Evolutionary conservation across 805 yeast species (phyloP), one percentile per base, ranked within the genome.

Genomic region (Pichia ethanolica): DNA sequence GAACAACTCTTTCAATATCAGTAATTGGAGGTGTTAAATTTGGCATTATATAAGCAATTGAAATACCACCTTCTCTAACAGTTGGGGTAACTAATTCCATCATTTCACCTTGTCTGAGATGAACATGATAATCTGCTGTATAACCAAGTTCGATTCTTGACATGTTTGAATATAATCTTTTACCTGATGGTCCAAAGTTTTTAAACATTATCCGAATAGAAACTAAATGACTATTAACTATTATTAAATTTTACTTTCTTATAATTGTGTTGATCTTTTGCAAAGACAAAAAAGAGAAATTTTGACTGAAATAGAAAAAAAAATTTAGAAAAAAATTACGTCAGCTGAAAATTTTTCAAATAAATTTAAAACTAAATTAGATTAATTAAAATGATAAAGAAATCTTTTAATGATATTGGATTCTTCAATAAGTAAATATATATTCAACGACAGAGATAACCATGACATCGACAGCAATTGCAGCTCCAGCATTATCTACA

Each of bases 11-110:
- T 11, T 81, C 84, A 40, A 89, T 72, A 7, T 89, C 82, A 1
- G 91, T 86, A 49, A 93, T 66, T 33, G 99, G 99, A 7, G 99
- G 99, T 28, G 81, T 87, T 55, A 93, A 71, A 67, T 93, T 93
- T 35, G 99, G 99, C 99, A 93, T 93, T 53, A 93, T 79, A 62
- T 89, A 93, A 2, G 95, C 96, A 44, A 89, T 82, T 5, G 96
- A 84, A 12, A 86, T 74, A 54, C 99, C 99, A 44, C 99, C 99
- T 53, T 82, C 79, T 59, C 82, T 78, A 14, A 93, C 86, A 0
- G 96, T 85, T 7, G 99, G 99, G 0, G 97, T 78, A 39, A 90
- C 87, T 36, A 88, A 76, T 58, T 86, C 84, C 85, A 89, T 89
- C 97, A 93, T 90, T 7, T 75, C 73, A 1, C 96, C 97, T 52